Evolutionary conservation across 306 rosid genomes (phyloP).

Genomic region (Pyrus pyrifolia): DNA sequence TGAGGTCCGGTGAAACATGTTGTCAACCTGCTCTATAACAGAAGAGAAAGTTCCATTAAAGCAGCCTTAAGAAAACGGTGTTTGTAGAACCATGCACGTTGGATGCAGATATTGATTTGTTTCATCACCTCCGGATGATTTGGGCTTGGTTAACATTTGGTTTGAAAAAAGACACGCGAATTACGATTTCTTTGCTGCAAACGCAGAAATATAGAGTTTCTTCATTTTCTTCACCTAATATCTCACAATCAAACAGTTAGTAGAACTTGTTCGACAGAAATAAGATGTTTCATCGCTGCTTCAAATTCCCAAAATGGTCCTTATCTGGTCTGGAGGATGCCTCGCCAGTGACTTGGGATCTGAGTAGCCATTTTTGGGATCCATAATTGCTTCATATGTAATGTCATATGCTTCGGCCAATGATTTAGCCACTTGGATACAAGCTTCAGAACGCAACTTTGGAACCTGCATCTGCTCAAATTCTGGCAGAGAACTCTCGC

Average conservation of each 20-base stretch:
- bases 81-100: not conserved
- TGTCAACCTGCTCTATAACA: not conserved
- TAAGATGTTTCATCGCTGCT: not conserved
- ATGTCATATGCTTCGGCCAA: constrained; percentile 76
- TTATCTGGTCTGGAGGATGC: constrained; percentile 67
- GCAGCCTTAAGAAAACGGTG: not conserved
- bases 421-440: constrained; percentile 68
- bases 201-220: too few relatives aligned
- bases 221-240: too few relatives aligned
- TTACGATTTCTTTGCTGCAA: too few relatives aligned
- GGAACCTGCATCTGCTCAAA: constrained; percentile 97
- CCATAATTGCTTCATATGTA: constrained; percentile 71
- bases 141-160: too few relatives aligned
- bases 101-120: not conserved
- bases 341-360: constrained; percentile 89
- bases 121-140: too few relatives aligned
- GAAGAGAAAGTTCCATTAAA: too few relatives aligned
- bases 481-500: constrained; percentile 81
- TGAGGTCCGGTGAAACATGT: too few relatives aligned
- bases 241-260: not conserved
- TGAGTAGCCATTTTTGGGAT: constrained; percentile 75
- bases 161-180: too few relatives aligned
- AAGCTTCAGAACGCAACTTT: constrained; percentile 79
- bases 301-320: constrained; percentile 76
- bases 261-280: not conserved